Evolutionary conservation across 2,329 filamentous ascomycete genomes (phyloP).

Genomic region (Colletotrichum simmondsii): DNA sequence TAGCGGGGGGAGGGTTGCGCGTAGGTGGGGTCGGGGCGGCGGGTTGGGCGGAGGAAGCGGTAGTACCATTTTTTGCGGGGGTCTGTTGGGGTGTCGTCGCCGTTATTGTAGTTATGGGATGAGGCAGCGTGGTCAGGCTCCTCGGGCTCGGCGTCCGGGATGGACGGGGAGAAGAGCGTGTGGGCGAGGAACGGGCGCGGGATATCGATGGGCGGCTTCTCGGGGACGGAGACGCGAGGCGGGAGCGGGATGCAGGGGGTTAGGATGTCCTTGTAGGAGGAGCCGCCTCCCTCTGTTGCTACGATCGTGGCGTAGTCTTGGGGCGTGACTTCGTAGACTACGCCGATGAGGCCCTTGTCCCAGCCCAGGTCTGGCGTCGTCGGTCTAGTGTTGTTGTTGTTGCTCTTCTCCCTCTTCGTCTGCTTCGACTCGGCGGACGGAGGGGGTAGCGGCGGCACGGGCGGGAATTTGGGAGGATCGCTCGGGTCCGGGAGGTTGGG

Average conservation of each 20-base stretch:
- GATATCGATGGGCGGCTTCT: conserved; percentile 64
- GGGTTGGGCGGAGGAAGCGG: conserved; percentile 55
- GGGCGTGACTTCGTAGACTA: conserved; percentile 93
- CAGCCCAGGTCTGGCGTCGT: conserved; percentile 54
- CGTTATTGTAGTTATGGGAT: conserved; percentile 36
- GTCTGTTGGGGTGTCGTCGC: conserved; percentile 32
- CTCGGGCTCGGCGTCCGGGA: conserved; percentile 47
- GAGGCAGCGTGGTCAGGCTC: no score
- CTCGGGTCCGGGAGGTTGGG: conserved; percentile 51
- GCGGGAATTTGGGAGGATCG: conserved; percentile 43
- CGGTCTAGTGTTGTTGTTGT: not conserved
- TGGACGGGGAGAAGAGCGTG: conserved; percentile 79
- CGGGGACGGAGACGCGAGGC: conserved; percentile 68
- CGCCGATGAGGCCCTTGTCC: conserved; percentile 87
- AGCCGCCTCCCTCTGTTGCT: conserved; percentile 88
- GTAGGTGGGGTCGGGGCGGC: conserved; percentile 75
- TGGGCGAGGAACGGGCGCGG: conserved; percentile 81
- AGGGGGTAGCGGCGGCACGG: conserved; percentile 37
- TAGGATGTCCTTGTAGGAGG: conserved; percentile 84
- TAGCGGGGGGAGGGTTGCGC: conserved; percentile 89
- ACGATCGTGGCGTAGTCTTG: conserved; percentile 88
- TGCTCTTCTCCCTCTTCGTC: not conserved
- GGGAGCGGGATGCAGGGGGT: conserved; percentile 81
- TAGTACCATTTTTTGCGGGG: conserved; percentile 55
- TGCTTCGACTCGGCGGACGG: not conserved